phyloP scores from a whole-genome alignment of 257 asterid species.

The Solanum etuberosum region DNA sequence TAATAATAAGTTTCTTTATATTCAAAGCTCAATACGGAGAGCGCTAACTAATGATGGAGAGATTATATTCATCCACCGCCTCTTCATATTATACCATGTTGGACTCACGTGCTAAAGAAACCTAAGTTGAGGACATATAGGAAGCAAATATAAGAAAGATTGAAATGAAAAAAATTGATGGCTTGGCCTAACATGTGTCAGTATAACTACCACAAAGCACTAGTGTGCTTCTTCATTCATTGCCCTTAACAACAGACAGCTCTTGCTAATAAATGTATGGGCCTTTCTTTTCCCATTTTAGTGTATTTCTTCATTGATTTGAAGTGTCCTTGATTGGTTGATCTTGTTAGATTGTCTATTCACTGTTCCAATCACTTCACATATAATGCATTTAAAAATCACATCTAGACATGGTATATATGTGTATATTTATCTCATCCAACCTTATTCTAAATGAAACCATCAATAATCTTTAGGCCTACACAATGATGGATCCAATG shows the following conservation, averaged over 20 bases:
- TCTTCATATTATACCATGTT: background rate
- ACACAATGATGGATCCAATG: background rate
- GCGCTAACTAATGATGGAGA: background rate
- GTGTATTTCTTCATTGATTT: background rate
- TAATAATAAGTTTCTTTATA: background rate
- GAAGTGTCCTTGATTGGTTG: background rate
- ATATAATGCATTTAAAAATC: background rate
- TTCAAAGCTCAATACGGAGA: background rate
- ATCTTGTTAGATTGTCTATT: background rate
- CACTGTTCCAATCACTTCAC: background rate
- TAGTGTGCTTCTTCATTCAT: conserved; percentile 7
- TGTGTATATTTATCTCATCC: background rate
- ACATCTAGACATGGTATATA: background rate
- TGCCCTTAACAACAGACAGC: conserved; percentile 35
- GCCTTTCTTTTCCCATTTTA: background rate
- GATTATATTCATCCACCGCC: background rate
- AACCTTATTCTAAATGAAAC: background rate
- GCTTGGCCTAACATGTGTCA: conserved; percentile 11
- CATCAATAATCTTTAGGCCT: background rate
- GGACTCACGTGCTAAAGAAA: background rate
- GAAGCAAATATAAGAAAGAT: conserved; percentile 1
- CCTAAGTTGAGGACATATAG: background rate
- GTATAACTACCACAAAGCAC: conserved; percentile 18
- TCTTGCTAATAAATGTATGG: background rate
- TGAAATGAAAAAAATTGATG: background rate